phyloP scores from a whole-genome alignment of 768 basidiomycete genomes.

The Psilocybe azurescens region DNA sequence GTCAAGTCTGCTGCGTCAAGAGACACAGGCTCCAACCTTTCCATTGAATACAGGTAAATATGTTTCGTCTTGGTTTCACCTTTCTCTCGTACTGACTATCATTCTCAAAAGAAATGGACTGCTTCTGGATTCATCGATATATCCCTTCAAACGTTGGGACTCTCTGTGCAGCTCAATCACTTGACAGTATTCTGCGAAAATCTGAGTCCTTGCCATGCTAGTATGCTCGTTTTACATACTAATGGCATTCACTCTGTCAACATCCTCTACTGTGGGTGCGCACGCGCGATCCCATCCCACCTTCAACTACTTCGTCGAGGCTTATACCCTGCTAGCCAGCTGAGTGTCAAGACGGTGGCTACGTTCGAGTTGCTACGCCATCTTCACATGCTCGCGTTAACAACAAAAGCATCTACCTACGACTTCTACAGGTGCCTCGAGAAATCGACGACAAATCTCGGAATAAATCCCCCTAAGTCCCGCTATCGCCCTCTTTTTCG shows the following conservation, averaged over 20 bases:
- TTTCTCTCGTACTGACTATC: not conserved
- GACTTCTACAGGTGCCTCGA: constrained; percentile 8
- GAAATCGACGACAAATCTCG: not conserved
- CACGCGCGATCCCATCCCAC: constrained; percentile 1
- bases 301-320: constrained; percentile 8
- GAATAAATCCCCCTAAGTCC: not conserved
- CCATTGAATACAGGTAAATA: constrained; percentile 4
- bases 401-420: constrained; percentile 11
- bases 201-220: constrained; percentile 1
- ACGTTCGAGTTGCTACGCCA: constrained; percentile 2
- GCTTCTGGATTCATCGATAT: not conserved
- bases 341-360: not conserved
- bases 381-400: constrained; percentile 8
- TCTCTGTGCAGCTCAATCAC: constrained; percentile 8
- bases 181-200: not conserved
- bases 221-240: constrained; percentile 4
- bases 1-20: constrained; percentile 6
- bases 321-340: constrained; percentile 6
- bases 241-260: constrained; percentile 7
- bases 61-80: not conserved
- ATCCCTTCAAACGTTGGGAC: not conserved
- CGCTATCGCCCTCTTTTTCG: not conserved
- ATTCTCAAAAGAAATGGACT: constrained; percentile 1
- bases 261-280: constrained; percentile 8
- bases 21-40: constrained; percentile 9